Base-by-base conservation (phyloP, 2,329 filamentous ascomycete genomes). In the Lasiodiplodia sp. region DNA sequence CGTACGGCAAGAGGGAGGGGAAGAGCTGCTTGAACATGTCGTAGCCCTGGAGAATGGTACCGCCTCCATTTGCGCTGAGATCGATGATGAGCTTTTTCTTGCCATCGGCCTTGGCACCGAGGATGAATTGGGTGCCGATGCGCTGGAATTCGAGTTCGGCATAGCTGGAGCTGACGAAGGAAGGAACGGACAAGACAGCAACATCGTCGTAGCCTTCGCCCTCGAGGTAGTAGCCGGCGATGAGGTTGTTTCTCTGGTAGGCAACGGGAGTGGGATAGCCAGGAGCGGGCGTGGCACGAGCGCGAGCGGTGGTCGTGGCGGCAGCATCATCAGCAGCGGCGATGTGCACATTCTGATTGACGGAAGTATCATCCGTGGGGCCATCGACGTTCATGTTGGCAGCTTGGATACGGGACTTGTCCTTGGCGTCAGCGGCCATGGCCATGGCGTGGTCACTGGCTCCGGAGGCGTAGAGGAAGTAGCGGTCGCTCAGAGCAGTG, bases 21-120 rank as follows among this genome's bases (percentile, higher is more conserved):
- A 87, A 86, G 0, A 89, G 79, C 75, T 84, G 77, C 66, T 86
- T 86, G 79, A 90, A 90, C 31, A 91, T 81, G 73, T 90, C 88
- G 71, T 88, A 88, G 18, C 86, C 88, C n/a, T 86, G 83, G 8
- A 88, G 75, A 55, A 90, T 85, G 16, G 82, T 83, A 28, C 88
- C 88, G 52, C 88, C 88, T 2, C 83, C 85, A 71, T 90, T 90
- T 57, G 82, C 83, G 3, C 83, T 83, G 6, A 90, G 77, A 71
- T 90, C 88, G 37, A 91, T 79, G 12, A 90, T 84, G 0, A 90
- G 83, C 75, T 87, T 88, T 56, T 83, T 88, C 78, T 88, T 89
- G 68, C 84, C 85, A 0, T 81, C 82, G 11, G 81, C 79, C 68
- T 82, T 81, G 44, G 82, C 82, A 16, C 77, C 76, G 11, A 79